phyloP scores from a whole-genome alignment of 495 filamentous ascomycete species.

The Penicillium manginii region DNA sequence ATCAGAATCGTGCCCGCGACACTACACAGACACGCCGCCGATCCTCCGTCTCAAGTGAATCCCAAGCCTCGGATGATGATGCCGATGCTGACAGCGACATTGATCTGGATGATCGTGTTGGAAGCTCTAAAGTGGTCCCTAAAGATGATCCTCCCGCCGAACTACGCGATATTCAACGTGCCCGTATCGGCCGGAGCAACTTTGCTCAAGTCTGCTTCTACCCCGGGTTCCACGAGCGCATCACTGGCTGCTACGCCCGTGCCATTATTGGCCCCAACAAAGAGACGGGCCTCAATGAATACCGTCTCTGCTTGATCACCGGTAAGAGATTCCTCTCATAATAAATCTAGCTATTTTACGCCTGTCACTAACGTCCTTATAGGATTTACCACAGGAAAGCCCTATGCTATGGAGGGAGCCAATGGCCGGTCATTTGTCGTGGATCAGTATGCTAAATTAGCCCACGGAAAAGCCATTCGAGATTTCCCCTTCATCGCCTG shows the following conservation, averaged over 20 bases:
- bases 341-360: not conserved
- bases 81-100: conserved; percentile 80
- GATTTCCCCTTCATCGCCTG: conserved; percentile 84
- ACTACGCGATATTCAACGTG: conserved; percentile 79
- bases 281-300: conserved; percentile 69
- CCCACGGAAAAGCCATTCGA: conserved; percentile 75
- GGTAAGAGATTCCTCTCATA: conserved; percentile 49
- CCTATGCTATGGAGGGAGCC: conserved; percentile 74
- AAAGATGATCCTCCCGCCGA: conserved; percentile 66
- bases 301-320: conserved; percentile 86
- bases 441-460: conserved; percentile 72
- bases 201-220: conserved; percentile 89
- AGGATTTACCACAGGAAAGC: conserved; percentile 78
- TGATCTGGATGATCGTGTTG: conserved; percentile 65
- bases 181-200: conserved; percentile 77
- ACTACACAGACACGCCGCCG: conserved; percentile 54
- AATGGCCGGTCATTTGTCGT: conserved; percentile 75
- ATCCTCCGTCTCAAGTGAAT: conserved; percentile 49
- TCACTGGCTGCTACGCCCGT: conserved; percentile 78
- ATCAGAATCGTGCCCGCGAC: conserved; percentile 73
- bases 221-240: conserved; percentile 80
- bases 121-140: conserved; percentile 44
- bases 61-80: conserved; percentile 62
- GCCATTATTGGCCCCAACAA: conserved; percentile 76
- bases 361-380: conserved; percentile 25